Percentiles rank a stretch among this genome's conserved stretches.
Evolutionary conservation across 1,284 basidiomycete species (phyloP).

Genomic region (Fomitopsis betulina): DNA sequence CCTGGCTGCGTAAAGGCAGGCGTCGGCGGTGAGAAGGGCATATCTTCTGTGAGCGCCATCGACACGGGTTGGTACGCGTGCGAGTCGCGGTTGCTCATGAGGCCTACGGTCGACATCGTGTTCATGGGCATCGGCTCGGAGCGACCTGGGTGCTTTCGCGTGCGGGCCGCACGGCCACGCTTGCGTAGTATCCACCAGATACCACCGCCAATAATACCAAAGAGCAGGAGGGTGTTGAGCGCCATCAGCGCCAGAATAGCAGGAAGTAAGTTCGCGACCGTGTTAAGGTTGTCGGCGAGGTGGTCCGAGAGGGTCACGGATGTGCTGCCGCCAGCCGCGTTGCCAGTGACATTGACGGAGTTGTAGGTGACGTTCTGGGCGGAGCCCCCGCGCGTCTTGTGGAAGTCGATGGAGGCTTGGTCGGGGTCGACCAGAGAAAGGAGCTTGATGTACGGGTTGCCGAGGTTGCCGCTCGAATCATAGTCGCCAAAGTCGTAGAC

Average conservation of each 20-base stretch:
- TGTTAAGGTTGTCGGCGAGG: slow-evolving; percentile 50
- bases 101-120: slow-evolving; percentile 19
- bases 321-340: slow-evolving; percentile 27
- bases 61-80: slow-evolving; percentile 68
- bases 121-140: slow-evolving; percentile 49
- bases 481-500: slow-evolving; percentile 87
- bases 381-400: slow-evolving; percentile 55
- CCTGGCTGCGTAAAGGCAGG: slow-evolving; percentile 51
- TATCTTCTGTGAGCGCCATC: slow-evolving; percentile 72
- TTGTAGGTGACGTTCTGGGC: slow-evolving; percentile 67
- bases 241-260: slow-evolving; percentile 67
- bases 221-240: slow-evolving; percentile 63
- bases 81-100: slow-evolving; percentile 12
- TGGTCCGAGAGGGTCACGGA: slow-evolving; percentile 49
- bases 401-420: slow-evolving; percentile 67
- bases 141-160: slow-evolving; percentile 43
- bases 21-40: slow-evolving; percentile 54
- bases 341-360: slow-evolving; percentile 38
- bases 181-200: slow-evolving; percentile 33
- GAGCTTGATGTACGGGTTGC: slow-evolving; percentile 71
- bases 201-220: slow-evolving; percentile 50
- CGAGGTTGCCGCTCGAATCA: slow-evolving; percentile 54
- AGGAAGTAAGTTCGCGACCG: slow-evolving; percentile 59
- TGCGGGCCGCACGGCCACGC: slow-evolving; percentile 29
- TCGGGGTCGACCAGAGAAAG: slow-evolving; percentile 64